phyloP scores from a whole-genome alignment of 352 stramenopile genomes.

The Phytopythium montanum region DNA sequence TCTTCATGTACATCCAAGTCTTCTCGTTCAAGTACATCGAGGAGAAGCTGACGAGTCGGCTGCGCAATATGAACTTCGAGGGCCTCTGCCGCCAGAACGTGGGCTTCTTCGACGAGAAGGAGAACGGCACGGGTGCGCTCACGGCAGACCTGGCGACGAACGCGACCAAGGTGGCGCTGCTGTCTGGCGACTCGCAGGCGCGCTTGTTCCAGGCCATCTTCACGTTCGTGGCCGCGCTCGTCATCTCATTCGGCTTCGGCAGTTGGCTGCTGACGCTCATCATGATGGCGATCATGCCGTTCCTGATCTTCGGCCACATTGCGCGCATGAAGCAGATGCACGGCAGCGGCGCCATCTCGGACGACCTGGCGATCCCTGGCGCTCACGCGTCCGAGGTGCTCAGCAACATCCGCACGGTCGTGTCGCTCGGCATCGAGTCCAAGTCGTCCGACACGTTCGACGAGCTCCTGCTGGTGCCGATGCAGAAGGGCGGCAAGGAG shows the following conservation, averaged over 20 bases:
- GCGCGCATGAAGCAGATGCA: conserved; percentile 37
- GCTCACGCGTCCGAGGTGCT: conserved; percentile 47
- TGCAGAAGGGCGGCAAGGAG: conserved; percentile 24
- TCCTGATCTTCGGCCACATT: conserved; percentile 44
- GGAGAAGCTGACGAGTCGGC: conserved; percentile 42
- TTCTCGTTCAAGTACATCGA: conserved; percentile 51
- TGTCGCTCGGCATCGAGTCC: conserved; percentile 36
- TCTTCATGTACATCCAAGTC: conserved; percentile 31
- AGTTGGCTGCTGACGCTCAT: conserved; percentile 71
- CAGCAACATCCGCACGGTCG: conserved; percentile 45
- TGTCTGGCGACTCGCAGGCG: conserved; percentile 50
- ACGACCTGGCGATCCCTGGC: conserved; percentile 27
- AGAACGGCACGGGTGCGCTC: conserved; percentile 56
- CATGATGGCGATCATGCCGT: conserved; percentile 55
- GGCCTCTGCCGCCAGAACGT: conserved; percentile 39
- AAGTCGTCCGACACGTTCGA: conserved; percentile 18
- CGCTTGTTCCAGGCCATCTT: conserved; percentile 38
- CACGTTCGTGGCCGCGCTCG: conserved; percentile 46
- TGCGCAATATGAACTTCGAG: conserved; percentile 42
- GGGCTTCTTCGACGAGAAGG: conserved; percentile 71
- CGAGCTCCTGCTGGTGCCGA: conserved; percentile 18
- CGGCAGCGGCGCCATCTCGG: conserved; percentile 10
- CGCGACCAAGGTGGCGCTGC: conserved; percentile 20
- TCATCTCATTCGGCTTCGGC: conserved; percentile 60
- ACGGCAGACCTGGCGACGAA: conserved; percentile 43